phyloP scores from a whole-genome alignment of 768 basidiomycete genomes.

The Coprinellus micaceus region DNA sequence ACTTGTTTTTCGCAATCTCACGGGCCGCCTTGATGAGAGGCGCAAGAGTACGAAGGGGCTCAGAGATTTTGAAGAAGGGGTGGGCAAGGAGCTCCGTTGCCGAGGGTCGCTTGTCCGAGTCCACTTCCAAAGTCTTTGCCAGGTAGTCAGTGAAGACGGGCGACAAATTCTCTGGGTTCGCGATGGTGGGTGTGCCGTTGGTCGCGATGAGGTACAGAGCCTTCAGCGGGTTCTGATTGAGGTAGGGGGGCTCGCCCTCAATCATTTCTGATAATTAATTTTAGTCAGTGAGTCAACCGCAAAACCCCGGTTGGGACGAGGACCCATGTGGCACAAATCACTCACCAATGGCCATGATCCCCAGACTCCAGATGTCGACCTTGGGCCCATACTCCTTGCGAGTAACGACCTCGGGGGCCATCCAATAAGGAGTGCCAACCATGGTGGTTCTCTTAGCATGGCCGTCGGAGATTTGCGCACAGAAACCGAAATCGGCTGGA shows the following conservation, averaged over 20 bases:
- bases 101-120: slow-evolving; percentile 88
- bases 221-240: slow-evolving; percentile 95
- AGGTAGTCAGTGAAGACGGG: slow-evolving; percentile 87
- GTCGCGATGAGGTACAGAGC: slow-evolving; percentile 98
- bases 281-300: slow-evolving; percentile 1
- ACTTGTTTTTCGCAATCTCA: slow-evolving; percentile 72
- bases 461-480: slow-evolving; percentile 90
- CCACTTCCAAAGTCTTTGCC: slow-evolving; percentile 84
- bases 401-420: slow-evolving; percentile 98
- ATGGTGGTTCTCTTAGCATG: slow-evolving; percentile 94
- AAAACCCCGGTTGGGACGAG: slow-evolving; percentile 6
- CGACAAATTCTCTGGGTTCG: slow-evolving; percentile 76
- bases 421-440: slow-evolving; percentile 99
- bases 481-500: slow-evolving; percentile 97
- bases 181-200: slow-evolving; percentile 94
- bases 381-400: slow-evolving; percentile 97
- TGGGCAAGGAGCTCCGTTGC: slow-evolving; percentile 83
- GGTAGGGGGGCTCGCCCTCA: slow-evolving; percentile 94
- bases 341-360: slow-evolving; percentile 93
- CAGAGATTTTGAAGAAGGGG: slow-evolving; percentile 83
- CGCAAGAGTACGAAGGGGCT: slow-evolving; percentile 80
- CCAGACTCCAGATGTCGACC: slow-evolving; percentile 96
- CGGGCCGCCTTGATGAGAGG: slow-evolving; percentile 91
- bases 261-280: slow-evolving; percentile 74
- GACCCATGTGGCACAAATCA: background rate